Percentiles rank a stretch among this genome's conserved stretches.
Evolutionary conservation across 495 filamentous ascomycete species (phyloP).

Genomic region (Penicillium herquei): DNA sequence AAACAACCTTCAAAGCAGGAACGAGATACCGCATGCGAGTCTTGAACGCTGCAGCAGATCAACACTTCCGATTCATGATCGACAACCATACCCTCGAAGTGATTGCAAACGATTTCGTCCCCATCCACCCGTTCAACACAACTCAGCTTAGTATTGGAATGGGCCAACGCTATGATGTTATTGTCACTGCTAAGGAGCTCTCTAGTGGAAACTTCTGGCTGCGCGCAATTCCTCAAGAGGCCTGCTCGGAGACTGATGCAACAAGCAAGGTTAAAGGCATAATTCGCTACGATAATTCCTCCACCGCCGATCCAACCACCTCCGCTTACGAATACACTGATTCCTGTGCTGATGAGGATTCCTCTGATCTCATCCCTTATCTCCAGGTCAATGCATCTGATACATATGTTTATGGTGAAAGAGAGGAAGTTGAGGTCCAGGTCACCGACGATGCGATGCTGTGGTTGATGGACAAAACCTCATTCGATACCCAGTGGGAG

Average conservation of each 20-base stretch:
- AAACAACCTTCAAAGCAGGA: slow-evolving; percentile 36
- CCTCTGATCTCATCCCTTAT: slow-evolving; percentile 11
- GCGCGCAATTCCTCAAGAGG: slow-evolving; percentile 53
- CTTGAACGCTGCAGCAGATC: slow-evolving; percentile 44
- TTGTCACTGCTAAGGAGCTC: slow-evolving; percentile 55
- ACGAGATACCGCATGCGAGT: slow-evolving; percentile 48
- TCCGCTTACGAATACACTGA: slow-evolving; percentile 8
- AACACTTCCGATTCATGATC: slow-evolving; percentile 41
- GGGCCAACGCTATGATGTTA: slow-evolving; percentile 69
- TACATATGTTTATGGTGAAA: slow-evolving; percentile 1
- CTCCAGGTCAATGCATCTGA: slow-evolving; percentile 22
- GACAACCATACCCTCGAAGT: slow-evolving; percentile 49
- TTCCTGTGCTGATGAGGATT: slow-evolving; percentile 24
- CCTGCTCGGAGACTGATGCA: slow-evolving; percentile 43
- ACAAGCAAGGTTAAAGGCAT: slow-evolving; percentile 55
- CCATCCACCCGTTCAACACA: slow-evolving; percentile 47
- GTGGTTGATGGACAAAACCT: slow-evolving; percentile 17
- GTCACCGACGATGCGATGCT: slow-evolving; percentile 14
- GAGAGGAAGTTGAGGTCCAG: slow-evolving; percentile 12
- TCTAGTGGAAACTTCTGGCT: slow-evolving; percentile 60
- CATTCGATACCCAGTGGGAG: slow-evolving; percentile 15
- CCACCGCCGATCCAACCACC: slow-evolving; percentile 18
- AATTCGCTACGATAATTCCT: slow-evolving; percentile 26
- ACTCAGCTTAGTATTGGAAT: slow-evolving; percentile 17
- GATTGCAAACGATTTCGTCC: slow-evolving; percentile 48